Base-by-base conservation (phyloP, 192 early-diverging fungal species). In the Coemansia sp. region DNA sequence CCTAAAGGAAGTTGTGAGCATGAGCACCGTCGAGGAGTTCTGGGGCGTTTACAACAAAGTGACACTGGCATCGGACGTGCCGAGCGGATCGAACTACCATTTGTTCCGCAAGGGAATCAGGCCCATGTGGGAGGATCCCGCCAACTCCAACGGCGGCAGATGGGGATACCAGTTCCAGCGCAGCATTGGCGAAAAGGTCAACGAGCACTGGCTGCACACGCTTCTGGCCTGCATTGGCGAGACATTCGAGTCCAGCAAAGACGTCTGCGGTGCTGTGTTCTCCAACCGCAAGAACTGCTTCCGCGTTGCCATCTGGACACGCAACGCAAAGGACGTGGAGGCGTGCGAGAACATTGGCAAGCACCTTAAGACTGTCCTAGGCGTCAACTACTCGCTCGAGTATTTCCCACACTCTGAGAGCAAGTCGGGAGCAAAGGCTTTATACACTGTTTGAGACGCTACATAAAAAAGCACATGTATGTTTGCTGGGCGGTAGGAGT, bases 31-130 rank as follows among this genome's bases (percentile, higher is more conserved):
- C 15, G 95, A 99, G 84, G 96, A 98, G 65, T 96, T 96, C 74
- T 98, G 95, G 95, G 95, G 93, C 25, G 89, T 94, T 7, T 91
- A 90, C 85, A 95, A 95, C 88, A 93, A 93, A 71, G 86, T 96
- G 49, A 81, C 90, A 59, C 88, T 87, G 61, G 86, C 91, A 3
- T 85, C 84, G 25, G 86, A 91, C 29, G 78, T 95, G 56, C 81
- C 86, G 18, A 75, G 84, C 58, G 91, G 88, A 48, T 87, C 93
- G 52, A 96, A 99, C 84, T 97, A 94, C 75, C 94, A 96, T 62
- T 69, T 98, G 60, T 98, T 98, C 86, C 93, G 94, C 81, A 82
- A 91, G 52, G 94, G 94, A 21, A 83, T 97, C 61, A 86, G 88
- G 74, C 96, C 95, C 9, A 89, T 90, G 87, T 96, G 96, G 95